Evolutionary conservation across 2,329 filamentous ascomycete species (phyloP), one percentile per base, ranked within the genome.

Genomic region (Coleophoma cylindrospora): DNA sequence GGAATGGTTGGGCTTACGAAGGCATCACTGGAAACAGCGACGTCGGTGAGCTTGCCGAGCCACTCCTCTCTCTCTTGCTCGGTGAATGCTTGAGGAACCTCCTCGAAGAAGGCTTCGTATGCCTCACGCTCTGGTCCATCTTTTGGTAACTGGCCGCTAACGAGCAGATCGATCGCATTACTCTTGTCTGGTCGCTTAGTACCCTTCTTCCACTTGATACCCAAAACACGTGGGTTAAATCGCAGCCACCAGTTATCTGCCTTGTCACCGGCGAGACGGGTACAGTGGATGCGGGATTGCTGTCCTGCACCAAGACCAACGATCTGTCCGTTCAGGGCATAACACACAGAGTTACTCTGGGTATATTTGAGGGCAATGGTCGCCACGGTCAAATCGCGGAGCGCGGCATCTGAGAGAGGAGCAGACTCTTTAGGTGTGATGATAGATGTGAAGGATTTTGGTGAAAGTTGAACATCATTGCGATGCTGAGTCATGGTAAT

Each of bases 231-330:
- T 61, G 89, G 86, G 76, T 96, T 89, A 83, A 97, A 97, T 64
- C 94, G 88, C 79, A 99, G 87, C 94, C 92, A 99, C 92, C 92
- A 97, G 79, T 95, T 96, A 72, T 99, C 94, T 45, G 91, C 90
- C 79, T 99, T 99, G 77, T 97, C 92, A 53, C 94, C 94, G 11
- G 94, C 94, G 47, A 99, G 83, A 58, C 94, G 87, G 40, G 94
- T 99, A 82, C 94, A 99, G 80, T 99, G 94, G 62, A 99, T 99
- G 61, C 94, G 87, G 54, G 89, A 95, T 74, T 99, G 94, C 72
- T 99, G 94, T 53, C 94, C 94, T 49, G 94, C 94, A 58, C 94
- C 94, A 50, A 99, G 84, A 58, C 94, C 94, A 61, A 99, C 80
- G 62, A 97, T 81, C 72, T 97, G 94, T 44, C 94, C 94, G 64